These are phyloP conservation scores for Lipomyces kockii DNA, from an alignment of 805 yeast species.

Conservation along the genomic window DNA sequence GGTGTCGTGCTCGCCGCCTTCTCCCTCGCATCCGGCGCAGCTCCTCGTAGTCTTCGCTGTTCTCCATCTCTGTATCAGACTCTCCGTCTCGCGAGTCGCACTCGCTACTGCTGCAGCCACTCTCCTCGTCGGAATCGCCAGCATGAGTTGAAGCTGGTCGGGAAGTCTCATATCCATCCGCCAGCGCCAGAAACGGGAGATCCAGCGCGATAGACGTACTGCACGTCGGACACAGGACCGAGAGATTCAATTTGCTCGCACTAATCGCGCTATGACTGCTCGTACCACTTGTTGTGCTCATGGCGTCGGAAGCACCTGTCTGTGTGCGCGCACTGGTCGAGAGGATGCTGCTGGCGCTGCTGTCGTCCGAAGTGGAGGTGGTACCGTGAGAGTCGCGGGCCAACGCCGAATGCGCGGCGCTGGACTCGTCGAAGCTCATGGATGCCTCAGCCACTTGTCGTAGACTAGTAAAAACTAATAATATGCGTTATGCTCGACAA, in stretches of 20 bases:
- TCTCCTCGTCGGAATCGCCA: constrained; percentile 2
- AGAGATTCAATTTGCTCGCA: constrained; percentile 16
- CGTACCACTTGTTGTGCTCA: not conserved
- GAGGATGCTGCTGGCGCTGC: not conserved
- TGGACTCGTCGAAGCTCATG: not conserved
- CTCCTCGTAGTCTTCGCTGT: not conserved
- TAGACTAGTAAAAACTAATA: not conserved
- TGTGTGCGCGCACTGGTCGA: too few species aligned
- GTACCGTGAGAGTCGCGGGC: not conserved
- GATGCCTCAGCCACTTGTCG: not conserved
- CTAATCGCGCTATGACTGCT: not conserved
- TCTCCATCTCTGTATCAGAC: not conserved
- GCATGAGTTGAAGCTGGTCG: not conserved
- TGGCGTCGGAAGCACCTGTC: not conserved
- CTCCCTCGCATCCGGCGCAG: not conserved
- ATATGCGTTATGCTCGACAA: not conserved
- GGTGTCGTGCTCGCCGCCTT: constrained; percentile 2
- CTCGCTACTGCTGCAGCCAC: constrained; percentile 3
- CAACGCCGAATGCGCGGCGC: not conserved
- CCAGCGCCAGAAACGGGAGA: constrained; percentile 26
- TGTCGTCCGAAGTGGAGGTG: not conserved
- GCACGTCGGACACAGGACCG: constrained; percentile 30
- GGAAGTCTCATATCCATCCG: constrained; percentile 12
- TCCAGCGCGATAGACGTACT: constrained; percentile 30
- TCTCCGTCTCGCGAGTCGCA: constrained; percentile 4